A percentile compares a stretch with the other conserved stretches of the same genome.
phyloP scores from a whole-genome alignment of 1,284 basidiomycete genomes.

The Mycena sp. region DNA sequence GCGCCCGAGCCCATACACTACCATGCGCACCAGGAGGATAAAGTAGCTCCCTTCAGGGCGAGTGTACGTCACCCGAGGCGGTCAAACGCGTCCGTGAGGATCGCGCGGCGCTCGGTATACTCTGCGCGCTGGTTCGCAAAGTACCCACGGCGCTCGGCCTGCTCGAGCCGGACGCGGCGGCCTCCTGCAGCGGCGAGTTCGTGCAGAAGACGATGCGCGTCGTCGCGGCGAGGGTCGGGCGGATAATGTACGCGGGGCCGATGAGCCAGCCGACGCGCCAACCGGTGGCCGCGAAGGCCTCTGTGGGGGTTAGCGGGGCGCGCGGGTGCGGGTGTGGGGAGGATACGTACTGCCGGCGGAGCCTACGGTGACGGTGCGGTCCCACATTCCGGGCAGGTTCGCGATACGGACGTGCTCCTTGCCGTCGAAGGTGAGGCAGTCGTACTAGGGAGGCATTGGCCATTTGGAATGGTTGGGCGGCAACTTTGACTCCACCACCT shows the following conservation, averaged over 20 bases:
- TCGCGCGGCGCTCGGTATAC: constrained; percentile 83
- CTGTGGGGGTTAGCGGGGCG: constrained; percentile 49
- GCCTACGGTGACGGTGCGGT: constrained; percentile 67
- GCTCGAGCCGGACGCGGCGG: constrained; percentile 85
- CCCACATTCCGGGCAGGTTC: constrained; percentile 97
- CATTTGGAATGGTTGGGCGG: constrained; percentile 11
- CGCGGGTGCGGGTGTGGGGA: not conserved
- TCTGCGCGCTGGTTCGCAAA: constrained; percentile 83
- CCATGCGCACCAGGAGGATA: constrained; percentile 74
- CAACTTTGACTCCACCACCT: constrained; percentile 78
- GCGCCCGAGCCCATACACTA: not conserved
- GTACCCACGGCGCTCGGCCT: constrained; percentile 78
- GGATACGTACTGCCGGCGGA: constrained; percentile 59
- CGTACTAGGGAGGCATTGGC: constrained; percentile 68
- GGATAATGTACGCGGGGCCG: constrained; percentile 85
- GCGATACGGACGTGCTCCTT: constrained; percentile 94
- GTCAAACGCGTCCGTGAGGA: constrained; percentile 85
- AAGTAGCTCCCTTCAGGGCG: constrained; percentile 92
- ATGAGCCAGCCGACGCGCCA: constrained; percentile 99
- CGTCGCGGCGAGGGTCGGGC: constrained; percentile 88
- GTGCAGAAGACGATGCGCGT: constrained; percentile 96
- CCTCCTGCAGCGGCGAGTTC: constrained; percentile 93
- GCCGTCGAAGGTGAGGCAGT: constrained; percentile 90
- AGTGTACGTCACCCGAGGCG: constrained; percentile 88
- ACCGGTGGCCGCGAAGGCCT: constrained; percentile 97